A percentile compares a stretch with the other conserved stretches of the same genome.
Conservation (phyloP, 78 protist species). For the Guillardia theta region DNA sequence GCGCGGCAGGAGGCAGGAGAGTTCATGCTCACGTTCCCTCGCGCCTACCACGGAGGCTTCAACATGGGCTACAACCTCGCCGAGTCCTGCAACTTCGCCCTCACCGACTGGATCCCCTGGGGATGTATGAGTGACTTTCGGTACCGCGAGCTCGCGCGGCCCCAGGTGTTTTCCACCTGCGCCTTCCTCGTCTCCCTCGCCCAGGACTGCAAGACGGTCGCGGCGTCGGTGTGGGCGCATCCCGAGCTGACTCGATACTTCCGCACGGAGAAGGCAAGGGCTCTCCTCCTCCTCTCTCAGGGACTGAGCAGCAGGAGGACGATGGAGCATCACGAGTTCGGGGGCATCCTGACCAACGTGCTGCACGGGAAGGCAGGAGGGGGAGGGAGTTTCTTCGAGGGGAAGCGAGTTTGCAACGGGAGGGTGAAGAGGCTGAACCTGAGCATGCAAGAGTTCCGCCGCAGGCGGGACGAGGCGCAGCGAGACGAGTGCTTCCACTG, state of each 20-base stretch:
- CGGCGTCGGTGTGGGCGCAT: background rate
- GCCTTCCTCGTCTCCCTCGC: constrained; percentile 1
- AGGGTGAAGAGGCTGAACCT: background rate
- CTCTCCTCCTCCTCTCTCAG: background rate
- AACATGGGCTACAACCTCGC: constrained; percentile 4
- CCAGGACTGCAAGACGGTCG: background rate
- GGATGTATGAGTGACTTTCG: background rate
- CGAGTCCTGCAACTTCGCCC: constrained; percentile 48
- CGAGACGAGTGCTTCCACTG: background rate
- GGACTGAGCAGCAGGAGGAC: background rate
- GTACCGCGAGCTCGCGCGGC: background rate
- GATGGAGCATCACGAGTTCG: background rate
- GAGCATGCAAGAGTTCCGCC: constrained; percentile 29
- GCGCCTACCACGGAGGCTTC: constrained; percentile 55
- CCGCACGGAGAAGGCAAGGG: background rate
- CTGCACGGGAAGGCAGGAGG: background rate
- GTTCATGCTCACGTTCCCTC: constrained; percentile 48
- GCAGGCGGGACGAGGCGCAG: background rate
- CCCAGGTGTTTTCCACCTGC: constrained; percentile 4
- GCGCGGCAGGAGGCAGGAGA: constrained; percentile 24
- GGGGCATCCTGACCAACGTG: background rate
- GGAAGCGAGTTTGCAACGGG: background rate
- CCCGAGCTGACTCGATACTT: background rate
- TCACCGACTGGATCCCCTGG: constrained; percentile 57
- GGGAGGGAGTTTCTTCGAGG: background rate